phyloP scores from a whole-genome alignment of 192 early-diverging fungal genomes.

The Paraglomus brasilianum region DNA sequence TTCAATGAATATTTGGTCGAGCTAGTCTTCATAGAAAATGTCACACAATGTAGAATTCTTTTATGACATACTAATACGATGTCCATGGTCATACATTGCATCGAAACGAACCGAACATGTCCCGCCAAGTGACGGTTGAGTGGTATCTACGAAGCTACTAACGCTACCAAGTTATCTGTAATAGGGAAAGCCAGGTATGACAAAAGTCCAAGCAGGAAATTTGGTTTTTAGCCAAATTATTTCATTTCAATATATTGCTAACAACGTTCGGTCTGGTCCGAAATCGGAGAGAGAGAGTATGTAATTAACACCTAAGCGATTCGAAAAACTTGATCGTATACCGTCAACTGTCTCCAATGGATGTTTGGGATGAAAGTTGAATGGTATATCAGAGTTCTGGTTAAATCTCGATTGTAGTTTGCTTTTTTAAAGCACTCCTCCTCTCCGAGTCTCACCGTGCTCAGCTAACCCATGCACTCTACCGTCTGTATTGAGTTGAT shows the following conservation, averaged over 20 bases:
- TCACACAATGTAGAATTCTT: constrained; percentile 26
- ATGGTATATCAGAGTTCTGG: background rate
- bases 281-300: no score
- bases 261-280: constrained; percentile 25
- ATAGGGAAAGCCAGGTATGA: background rate
- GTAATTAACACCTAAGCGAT: no score
- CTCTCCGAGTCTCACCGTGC: constrained; percentile 24
- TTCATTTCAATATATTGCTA: background rate
- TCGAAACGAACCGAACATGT: constrained; percentile 23
- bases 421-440: constrained; percentile 18
- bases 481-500: constrained; percentile 31
- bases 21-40: no score
- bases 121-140: no score
- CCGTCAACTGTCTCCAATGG: constrained; percentile 19
- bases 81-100: constrained; percentile 34
- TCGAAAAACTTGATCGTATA: constrained; percentile 30
- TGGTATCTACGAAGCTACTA: constrained; percentile 24
- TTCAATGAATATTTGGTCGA: no score
- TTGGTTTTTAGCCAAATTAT: background rate
- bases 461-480: constrained; percentile 32
- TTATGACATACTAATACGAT: constrained; percentile 30
- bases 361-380: constrained; percentile 18
- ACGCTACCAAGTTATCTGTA: constrained; percentile 24
- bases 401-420: background rate
- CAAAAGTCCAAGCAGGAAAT: background rate